A percentile compares a stretch with the other conserved stretches of the same genome.
These are phyloP conservation scores for Backusella macrospora DNA, from an alignment of 192 early-diverging fungal genomes.

Conservation along the genomic window DNA sequence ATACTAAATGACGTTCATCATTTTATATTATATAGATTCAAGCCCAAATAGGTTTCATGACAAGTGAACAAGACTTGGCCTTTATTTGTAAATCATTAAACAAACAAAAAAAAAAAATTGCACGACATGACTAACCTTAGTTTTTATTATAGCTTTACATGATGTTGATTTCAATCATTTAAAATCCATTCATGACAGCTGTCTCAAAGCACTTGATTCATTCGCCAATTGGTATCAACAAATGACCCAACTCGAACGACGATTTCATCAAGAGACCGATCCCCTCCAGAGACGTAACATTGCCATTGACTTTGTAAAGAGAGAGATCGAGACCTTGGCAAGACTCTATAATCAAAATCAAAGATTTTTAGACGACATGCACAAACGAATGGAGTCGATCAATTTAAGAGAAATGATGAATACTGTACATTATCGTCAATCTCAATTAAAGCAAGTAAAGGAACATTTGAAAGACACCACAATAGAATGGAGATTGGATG, in stretches of 20 bases:
- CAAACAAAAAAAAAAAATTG: no score
- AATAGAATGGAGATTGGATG: constrained; percentile 42
- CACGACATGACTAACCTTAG: not conserved
- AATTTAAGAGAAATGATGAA: not conserved
- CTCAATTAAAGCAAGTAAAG: constrained; percentile 16
- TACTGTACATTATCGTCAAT: not conserved
- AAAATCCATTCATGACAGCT: not conserved
- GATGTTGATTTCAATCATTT: not conserved
- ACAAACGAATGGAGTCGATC: not conserved
- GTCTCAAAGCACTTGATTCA: not conserved
- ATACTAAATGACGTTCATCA: not conserved
- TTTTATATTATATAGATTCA: constrained; percentile 17
- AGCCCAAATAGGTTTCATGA: constrained; percentile 12
- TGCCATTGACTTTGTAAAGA: not conserved
- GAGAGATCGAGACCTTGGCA: not conserved
- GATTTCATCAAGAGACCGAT: not conserved
- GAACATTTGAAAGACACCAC: constrained; percentile 47
- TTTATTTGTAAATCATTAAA: not conserved
- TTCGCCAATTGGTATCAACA: not conserved
- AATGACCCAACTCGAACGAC: not conserved
- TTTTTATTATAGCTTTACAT: not conserved
- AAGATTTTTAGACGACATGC: not conserved
- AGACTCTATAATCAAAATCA: not conserved
- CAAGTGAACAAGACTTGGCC: not conserved
- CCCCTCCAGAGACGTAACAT: not conserved